These are phyloP conservation scores for Mycosphaerelloides madeirae DNA, from an alignment of 2,329 filamentous ascomycete species.

Conservation along the genomic window DNA sequence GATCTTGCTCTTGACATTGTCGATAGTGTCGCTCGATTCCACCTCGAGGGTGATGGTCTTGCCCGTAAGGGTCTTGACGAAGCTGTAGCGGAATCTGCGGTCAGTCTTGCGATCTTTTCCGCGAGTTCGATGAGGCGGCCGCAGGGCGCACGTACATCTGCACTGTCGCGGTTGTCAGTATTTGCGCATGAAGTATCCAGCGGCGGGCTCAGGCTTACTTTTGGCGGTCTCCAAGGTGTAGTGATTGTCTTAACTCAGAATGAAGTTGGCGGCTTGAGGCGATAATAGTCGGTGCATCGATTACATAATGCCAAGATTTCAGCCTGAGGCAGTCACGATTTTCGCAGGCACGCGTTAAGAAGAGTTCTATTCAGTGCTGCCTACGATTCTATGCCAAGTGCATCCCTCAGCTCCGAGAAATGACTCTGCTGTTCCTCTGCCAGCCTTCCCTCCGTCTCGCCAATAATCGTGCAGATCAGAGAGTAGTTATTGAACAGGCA, in stretches of 20 bases:
- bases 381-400: slow-evolving; percentile 17
- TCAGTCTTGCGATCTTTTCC: slow-evolving; percentile 14
- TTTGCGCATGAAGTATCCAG: background rate
- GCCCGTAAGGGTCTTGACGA: slow-evolving; percentile 99
- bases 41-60: slow-evolving; percentile 99
- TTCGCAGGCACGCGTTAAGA: too few relatives aligned
- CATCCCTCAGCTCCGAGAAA: slow-evolving; percentile 59
- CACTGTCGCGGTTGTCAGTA: slow-evolving; percentile 28
- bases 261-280: background rate
- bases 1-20: slow-evolving; percentile 99
- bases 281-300: background rate
- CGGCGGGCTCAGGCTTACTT: slow-evolving; percentile 17
- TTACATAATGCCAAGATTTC: background rate
- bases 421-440: slow-evolving; percentile 69
- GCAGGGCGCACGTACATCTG: slow-evolving; percentile 28
- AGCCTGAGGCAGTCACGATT: slow-evolving; percentile 1
- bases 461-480: slow-evolving; percentile 84
- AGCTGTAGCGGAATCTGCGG: slow-evolving; percentile 55
- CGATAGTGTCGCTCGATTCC: slow-evolving; percentile 97
- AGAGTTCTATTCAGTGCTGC: background rate
- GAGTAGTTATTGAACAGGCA: slow-evolving; percentile 97
- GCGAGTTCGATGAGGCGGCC: slow-evolving; percentile 11
- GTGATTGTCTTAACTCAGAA: background rate
- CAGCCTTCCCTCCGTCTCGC: slow-evolving; percentile 64
- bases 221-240: slow-evolving; percentile 21